Base-by-base conservation (phyloP, 192 early-diverging fungal species). In the Backusella luteola region DNA sequence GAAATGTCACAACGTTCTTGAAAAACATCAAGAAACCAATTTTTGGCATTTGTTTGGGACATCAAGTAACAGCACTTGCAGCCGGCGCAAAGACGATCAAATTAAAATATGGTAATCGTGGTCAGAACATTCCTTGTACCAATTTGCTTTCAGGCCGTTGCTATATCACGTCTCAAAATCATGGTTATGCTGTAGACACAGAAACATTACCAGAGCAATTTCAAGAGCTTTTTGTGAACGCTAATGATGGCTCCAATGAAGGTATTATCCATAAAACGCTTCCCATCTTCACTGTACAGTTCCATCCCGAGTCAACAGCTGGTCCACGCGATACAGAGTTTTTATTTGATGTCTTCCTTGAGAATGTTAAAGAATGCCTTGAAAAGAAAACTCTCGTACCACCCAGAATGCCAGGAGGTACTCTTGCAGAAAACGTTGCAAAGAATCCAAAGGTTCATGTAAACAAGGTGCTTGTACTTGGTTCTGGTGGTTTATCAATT, bases 21-120 rank as follows among this genome's bases (percentile, higher is more conserved):
- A 83, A 89, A 34, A 75, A 86, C 14, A 85, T 88, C 14, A 93
- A 89, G 63, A 95, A 95, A 80, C 98, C 98, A 38, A 91, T 99
- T 75, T 99, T 99, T 86, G 98, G 98, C 81, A 99, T 99, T 80
- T 99, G 98, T 89, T 86, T 99, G n/a, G 98, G 98, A 15, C 98
- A 99, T 85, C 98, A 99, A 85, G 87, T 99, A 41, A 80, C 98
- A 53, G 96, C 96, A 23, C 88, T 99, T 74, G 98, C 98, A 8
- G 86, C 96, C 9, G 97, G 97, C 17, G 98, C 96, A 8, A 83
- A 87, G 76, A 98, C 98, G 35, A 89, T 88, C 80, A 99, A 99
- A 88, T 95, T 99, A 94, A 96, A 95, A 80, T 99, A 93, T 80
- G 98, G 98, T 79, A 99, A 99, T 89, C 94, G 98, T 80, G 98